Percentiles rank a stretch among this genome's conserved stretches.
These are phyloP conservation scores for Hanseniaspora singularis DNA, from an alignment of 805 yeast species.

Conservation along the genomic window DNA sequence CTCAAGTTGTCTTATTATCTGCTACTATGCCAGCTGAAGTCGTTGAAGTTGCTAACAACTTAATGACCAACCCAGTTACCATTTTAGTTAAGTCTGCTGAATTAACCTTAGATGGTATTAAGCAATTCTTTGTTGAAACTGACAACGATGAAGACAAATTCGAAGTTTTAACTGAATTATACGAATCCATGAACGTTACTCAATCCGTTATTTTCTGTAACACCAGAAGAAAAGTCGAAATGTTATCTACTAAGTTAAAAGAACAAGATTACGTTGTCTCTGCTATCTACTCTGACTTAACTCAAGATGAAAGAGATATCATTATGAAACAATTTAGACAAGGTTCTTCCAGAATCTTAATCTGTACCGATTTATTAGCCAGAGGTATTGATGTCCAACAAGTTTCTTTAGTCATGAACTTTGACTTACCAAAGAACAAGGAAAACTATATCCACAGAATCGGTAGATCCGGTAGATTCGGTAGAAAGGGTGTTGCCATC, in stretches of 20 bases:
- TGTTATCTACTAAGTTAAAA: conserved; percentile 68
- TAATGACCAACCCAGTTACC: conserved; percentile 86
- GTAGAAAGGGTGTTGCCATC: conserved; percentile 96
- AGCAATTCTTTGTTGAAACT: conserved; percentile 81
- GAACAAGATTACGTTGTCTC: conserved; percentile 80
- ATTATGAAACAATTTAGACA: conserved; percentile 93
- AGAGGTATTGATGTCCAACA: conserved; percentile 98
- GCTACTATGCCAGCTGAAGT: conserved; percentile 92
- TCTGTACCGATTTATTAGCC: conserved; percentile 95
- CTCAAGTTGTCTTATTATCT: conserved; percentile 87
- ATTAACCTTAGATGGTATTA: conserved; percentile 84
- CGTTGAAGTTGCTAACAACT: conserved; percentile 79
- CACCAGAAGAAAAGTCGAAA: conserved; percentile 89
- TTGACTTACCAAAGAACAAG: conserved; percentile 82
- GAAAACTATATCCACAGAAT: conserved; percentile 96
- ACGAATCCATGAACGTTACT: conserved; percentile 88
- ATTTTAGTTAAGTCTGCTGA: conserved; percentile 91
- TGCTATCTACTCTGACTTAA: conserved; percentile 95
- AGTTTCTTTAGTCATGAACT: conserved; percentile 88
- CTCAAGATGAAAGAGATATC: conserved; percentile 85
- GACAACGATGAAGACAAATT: conserved; percentile 91
- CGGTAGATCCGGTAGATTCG: conserved; percentile 97
- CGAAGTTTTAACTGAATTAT: conserved; percentile 85
- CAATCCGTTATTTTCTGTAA: conserved; percentile 98
- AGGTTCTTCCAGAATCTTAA: conserved; percentile 85